These are phyloP conservation scores for Serendipita sp. DNA, from an alignment of 768 basidiomycete genomes.

Conservation along the genomic window DNA sequence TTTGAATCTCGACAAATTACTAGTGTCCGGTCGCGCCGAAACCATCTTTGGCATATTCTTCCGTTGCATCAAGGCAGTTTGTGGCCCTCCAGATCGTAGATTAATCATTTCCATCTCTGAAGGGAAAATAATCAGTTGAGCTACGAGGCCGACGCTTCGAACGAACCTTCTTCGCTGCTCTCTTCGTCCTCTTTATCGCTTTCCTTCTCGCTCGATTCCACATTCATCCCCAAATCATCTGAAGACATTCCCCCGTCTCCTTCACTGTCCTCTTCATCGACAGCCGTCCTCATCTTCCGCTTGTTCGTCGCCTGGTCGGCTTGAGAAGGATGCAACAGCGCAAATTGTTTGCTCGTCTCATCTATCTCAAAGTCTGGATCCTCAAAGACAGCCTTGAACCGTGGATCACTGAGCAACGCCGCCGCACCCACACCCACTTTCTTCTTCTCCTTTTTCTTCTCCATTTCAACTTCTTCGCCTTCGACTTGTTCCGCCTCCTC, in stretches of 20 bases:
- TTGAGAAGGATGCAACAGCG: constrained; percentile 75
- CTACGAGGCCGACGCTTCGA: too few relatives aligned
- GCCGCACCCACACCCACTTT: constrained; percentile 7
- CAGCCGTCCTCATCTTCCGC: constrained; percentile 45
- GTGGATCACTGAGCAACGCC: constrained; percentile 62
- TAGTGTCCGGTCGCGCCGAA: too few relatives aligned
- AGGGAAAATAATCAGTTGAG: neutral
- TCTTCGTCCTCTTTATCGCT: constrained; percentile 14
- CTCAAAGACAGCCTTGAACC: constrained; percentile 82
- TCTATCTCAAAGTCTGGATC: constrained; percentile 87
- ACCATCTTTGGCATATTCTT: too few relatives aligned
- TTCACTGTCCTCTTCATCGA: constrained; percentile 80
- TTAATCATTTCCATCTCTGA: neutral
- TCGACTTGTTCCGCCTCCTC: constrained; percentile 17
- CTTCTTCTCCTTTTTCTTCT: constrained; percentile 14
- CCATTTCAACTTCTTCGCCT: constrained; percentile 20
- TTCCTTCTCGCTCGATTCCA: constrained; percentile 11
- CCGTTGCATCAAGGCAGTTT: too few relatives aligned
- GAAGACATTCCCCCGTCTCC: constrained; percentile 36
- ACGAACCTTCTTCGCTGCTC: constrained; percentile 11
- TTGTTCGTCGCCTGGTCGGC: neutral
- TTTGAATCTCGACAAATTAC: too few relatives aligned
- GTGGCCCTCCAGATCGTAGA: neutral
- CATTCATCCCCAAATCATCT: constrained; percentile 15
- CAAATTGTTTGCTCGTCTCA: constrained; percentile 72